A percentile compares a stretch with the other conserved stretches of the same genome.
Evolutionary conservation across 352 stramenopile species (phyloP).

Genomic region (Bremia lactucae): DNA sequence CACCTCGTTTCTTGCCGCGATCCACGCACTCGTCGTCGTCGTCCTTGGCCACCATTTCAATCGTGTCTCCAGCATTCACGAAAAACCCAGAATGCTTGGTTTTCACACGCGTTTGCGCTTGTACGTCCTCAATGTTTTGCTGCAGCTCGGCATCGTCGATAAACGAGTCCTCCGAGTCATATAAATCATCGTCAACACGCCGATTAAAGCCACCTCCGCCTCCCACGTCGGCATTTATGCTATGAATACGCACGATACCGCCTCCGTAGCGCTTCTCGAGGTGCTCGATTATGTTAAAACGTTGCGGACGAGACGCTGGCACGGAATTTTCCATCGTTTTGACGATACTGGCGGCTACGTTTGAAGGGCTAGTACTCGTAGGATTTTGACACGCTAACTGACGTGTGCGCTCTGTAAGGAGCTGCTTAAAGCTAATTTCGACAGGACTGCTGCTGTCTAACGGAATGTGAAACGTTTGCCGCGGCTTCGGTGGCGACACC

Average conservation of each 20-base stretch:
- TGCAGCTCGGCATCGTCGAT: slow-evolving; percentile 79
- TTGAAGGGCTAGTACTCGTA: not conserved
- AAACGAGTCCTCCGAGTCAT: slow-evolving; percentile 84
- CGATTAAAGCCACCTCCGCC: slow-evolving; percentile 22
- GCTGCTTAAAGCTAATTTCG: slow-evolving; percentile 70
- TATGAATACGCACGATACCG: slow-evolving; percentile 46
- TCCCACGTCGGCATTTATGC: slow-evolving; percentile 7
- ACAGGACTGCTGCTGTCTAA: slow-evolving; percentile 30
- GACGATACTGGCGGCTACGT: not conserved
- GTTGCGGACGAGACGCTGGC: slow-evolving; percentile 17
- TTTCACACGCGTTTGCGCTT: slow-evolving; percentile 55
- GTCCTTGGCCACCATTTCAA: slow-evolving; percentile 58
- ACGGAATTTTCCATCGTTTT: not conserved
- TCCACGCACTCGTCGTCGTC: not conserved
- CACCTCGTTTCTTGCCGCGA: slow-evolving; percentile 31
- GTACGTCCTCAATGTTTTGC: slow-evolving; percentile 76
- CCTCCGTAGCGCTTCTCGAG: slow-evolving; percentile 78
- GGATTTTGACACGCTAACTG: not conserved
- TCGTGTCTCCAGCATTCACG: slow-evolving; percentile 76
- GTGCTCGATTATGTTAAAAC: slow-evolving; percentile 82
- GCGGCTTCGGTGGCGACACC: slow-evolving; percentile 7
- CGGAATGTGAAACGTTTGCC: slow-evolving; percentile 40
- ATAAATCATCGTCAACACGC: slow-evolving; percentile 74
- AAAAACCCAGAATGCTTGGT: slow-evolving; percentile 86
- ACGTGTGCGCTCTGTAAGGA: slow-evolving; percentile 22